Evolutionary conservation across 768 basidiomycete species (phyloP).

Genomic region (Leccinum barrowsii): DNA sequence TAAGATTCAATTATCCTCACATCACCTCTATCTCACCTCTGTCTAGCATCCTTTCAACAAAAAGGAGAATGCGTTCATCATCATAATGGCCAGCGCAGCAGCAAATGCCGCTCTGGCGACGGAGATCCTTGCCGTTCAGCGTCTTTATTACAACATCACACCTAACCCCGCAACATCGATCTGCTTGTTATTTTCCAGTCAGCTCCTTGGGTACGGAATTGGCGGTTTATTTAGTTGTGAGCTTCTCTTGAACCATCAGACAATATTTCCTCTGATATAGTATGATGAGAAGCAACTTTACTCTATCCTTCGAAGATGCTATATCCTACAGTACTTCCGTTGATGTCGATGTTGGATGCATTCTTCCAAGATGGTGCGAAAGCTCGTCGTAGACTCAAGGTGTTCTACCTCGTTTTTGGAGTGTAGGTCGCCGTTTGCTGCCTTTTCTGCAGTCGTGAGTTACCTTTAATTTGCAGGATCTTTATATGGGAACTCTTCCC

Average conservation of each 20-base stretch:
- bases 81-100: constrained; percentile 56
- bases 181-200: constrained; percentile 37
- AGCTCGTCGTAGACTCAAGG: constrained; percentile 39
- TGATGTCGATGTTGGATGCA: constrained; percentile 26
- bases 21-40: not conserved
- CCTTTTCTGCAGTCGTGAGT: not conserved
- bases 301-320: constrained; percentile 47
- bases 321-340: constrained; percentile 33
- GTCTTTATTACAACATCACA: constrained; percentile 49
- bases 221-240: constrained; percentile 49
- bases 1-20: not conserved
- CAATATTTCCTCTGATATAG: not conserved
- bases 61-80: constrained; percentile 56
- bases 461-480: constrained; percentile 27
- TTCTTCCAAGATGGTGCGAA: constrained; percentile 41
- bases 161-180: constrained; percentile 45
- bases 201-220: constrained; percentile 50
- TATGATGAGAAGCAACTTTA: constrained; percentile 15
- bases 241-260: constrained; percentile 1
- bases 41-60: constrained; percentile 56
- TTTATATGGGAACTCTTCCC: constrained; percentile 29
- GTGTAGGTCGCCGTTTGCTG: constrained; percentile 31
- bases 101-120: constrained; percentile 52
- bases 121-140: constrained; percentile 52
- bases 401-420: constrained; percentile 24